Evolutionary conservation across 768 basidiomycete species (phyloP).

Genomic region (Lactifluus pinguis): DNA sequence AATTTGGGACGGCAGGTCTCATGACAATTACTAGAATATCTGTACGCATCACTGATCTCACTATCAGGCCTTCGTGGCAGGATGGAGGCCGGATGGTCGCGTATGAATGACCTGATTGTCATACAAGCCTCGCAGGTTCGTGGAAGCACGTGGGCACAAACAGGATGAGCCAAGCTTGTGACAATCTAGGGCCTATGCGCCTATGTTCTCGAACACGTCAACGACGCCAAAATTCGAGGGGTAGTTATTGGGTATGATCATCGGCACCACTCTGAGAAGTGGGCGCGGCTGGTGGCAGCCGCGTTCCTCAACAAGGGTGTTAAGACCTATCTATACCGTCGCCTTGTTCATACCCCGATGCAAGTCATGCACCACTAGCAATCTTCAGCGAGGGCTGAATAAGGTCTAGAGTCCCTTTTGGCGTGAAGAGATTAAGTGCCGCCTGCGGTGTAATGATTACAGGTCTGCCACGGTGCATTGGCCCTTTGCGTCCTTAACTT

Average conservation of each 20-base stretch:
- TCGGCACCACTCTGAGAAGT: constrained; percentile 66
- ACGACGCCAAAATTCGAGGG: constrained; percentile 47
- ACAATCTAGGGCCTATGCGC: constrained; percentile 58
- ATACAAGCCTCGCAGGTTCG: constrained; percentile 74
- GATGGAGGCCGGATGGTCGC: constrained; percentile 87
- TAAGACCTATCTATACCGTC: constrained; percentile 60
- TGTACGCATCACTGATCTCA: not conserved
- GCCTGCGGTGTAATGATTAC: constrained; percentile 89
- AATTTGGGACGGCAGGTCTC: constrained; percentile 82
- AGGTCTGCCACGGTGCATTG: constrained; percentile 31
- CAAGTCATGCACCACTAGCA: constrained; percentile 25
- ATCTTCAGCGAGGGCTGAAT: not conserved
- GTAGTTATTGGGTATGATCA: constrained; percentile 85
- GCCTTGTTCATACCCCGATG: constrained; percentile 77
- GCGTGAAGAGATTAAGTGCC: constrained; percentile 53
- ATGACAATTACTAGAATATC: not conserved
- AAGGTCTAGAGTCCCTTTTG: constrained; percentile 66
- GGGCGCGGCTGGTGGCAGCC: constrained; percentile 67
- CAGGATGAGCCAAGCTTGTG: not conserved
- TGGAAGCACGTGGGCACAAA: not conserved
- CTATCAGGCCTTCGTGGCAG: constrained; percentile 57
- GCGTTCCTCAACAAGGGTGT: constrained; percentile 57
- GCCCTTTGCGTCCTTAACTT: not conserved
- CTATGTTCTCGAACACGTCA: constrained; percentile 51
- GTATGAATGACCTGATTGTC: constrained; percentile 83